A percentile compares a stretch with the other conserved stretches of the same genome.
Conservation (phyloP, 129 eudicot genomes). For the Dittrichia graveolens region DNA sequence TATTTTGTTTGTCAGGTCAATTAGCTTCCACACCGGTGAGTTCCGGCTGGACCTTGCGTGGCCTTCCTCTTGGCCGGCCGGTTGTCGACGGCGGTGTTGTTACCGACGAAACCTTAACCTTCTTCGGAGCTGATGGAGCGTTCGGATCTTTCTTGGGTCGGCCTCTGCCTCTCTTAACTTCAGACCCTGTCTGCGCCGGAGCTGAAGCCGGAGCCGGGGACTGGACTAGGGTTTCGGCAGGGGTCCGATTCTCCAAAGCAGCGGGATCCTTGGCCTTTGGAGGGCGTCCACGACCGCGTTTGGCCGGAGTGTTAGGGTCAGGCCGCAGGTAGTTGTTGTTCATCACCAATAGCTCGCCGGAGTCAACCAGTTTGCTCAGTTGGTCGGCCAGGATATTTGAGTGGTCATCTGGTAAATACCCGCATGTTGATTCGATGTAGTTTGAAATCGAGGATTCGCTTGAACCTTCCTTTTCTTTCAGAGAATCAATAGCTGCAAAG, state of each 20-base stretch:
- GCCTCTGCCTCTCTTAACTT: conserved; percentile 57
- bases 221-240: background rate
- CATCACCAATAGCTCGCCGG: conserved; percentile 54
- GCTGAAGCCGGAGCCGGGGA: background rate
- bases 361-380: conserved; percentile 52
- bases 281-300: conserved; percentile 91
- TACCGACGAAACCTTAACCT: conserved; percentile 37
- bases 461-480: conserved; percentile 53
- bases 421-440: conserved; percentile 65
- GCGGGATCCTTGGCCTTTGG: conserved; percentile 63
- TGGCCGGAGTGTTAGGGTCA: conserved; percentile 37
- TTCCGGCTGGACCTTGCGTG: conserved; percentile 59
- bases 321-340: conserved; percentile 64
- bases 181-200: conserved; percentile 19
- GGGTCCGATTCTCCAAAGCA: conserved; percentile 9
- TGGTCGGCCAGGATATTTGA: conserved; percentile 38
- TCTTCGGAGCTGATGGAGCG: conserved; percentile 59
- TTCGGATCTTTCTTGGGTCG: conserved; percentile 75
- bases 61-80: conserved; percentile 74
- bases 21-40: conserved; percentile 54
- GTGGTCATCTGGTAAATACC: conserved; percentile 56
- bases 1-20: conserved; percentile 21
- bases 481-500: conserved; percentile 60
- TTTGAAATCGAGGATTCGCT: conserved; percentile 60
- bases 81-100: conserved; percentile 46